These are phyloP conservation scores for Fusarium tanahbumbuense DNA, from an alignment of 2,329 filamentous ascomycete genomes.

Conservation along the genomic window DNA sequence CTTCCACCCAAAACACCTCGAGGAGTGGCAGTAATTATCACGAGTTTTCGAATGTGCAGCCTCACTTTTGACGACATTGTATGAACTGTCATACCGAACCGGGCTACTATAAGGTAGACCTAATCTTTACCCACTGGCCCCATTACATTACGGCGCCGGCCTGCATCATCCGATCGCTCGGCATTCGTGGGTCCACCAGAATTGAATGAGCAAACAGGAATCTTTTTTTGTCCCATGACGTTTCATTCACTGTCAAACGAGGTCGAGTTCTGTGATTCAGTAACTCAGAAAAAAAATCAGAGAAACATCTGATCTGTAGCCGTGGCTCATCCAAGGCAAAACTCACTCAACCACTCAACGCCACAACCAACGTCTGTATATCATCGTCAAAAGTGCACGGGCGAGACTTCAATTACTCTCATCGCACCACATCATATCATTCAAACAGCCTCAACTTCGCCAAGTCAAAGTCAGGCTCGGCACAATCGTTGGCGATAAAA, in stretches of 20 bases:
- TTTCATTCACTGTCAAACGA: slow-evolving; percentile 35
- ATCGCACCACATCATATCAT: slow-evolving; percentile 38
- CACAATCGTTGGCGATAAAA: slow-evolving; percentile 8
- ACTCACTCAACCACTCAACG: slow-evolving; percentile 5
- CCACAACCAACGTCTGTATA: slow-evolving; percentile 2
- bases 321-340: slow-evolving; percentile 1
- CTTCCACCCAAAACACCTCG: neutral
- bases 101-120: neutral
- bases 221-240: slow-evolving; percentile 43
- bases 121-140: slow-evolving; percentile 27
- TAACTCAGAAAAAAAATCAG: slow-evolving; percentile 23
- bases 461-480: slow-evolving; percentile 20
- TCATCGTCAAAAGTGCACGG: slow-evolving; percentile 20
- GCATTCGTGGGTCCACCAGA: slow-evolving; percentile 45
- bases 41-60: neutral
- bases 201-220: slow-evolving; percentile 40
- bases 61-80: neutral
- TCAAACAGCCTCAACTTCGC: slow-evolving; percentile 5
- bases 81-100: neutral
- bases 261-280: slow-evolving; percentile 31
- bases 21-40: neutral
- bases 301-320: slow-evolving; percentile 14
- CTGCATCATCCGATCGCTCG: slow-evolving; percentile 46
- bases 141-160: slow-evolving; percentile 43
- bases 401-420: slow-evolving; percentile 19